phyloP scores from a whole-genome alignment of 768 basidiomycete genomes.

The Leccinum longicurvipes region DNA sequence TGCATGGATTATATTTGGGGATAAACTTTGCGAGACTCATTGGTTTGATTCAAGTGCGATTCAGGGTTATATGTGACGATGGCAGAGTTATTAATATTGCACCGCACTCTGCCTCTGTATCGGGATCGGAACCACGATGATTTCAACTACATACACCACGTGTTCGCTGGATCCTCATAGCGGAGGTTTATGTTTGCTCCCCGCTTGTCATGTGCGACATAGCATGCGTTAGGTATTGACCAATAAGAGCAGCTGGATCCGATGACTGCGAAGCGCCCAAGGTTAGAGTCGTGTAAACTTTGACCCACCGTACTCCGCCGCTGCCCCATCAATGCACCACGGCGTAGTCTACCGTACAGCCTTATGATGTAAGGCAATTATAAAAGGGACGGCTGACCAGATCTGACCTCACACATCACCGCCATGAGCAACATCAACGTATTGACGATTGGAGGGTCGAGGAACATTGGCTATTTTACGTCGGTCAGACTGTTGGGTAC shows the following conservation, averaged over 20 bases:
- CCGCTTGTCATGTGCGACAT: not conserved
- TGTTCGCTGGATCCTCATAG: not conserved
- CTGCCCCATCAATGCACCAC: too few relatives aligned
- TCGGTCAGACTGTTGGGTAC: slow-evolving; percentile 47
- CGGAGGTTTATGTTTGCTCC: not conserved
- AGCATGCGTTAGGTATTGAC: not conserved
- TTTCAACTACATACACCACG: not conserved
- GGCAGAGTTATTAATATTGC: slow-evolving; percentile 43
- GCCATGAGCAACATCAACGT: slow-evolving; percentile 27
- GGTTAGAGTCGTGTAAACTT: not conserved
- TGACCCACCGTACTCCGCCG: not conserved
- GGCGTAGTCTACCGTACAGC: not conserved
- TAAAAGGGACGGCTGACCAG: not conserved
- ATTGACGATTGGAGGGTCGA: slow-evolving; percentile 50
- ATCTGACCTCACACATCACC: not conserved
- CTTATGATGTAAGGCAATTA: slow-evolving; percentile 6
- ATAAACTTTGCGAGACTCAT: not conserved
- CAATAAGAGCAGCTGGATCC: not conserved
- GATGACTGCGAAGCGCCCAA: not conserved
- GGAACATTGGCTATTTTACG: slow-evolving; percentile 53
- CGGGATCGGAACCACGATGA: not conserved
- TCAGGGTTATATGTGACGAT: slow-evolving; percentile 64
- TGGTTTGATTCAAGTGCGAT: slow-evolving; percentile 51
- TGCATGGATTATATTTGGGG: not conserved
- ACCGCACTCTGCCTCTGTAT: slow-evolving; percentile 1